These are phyloP conservation scores for Avena atlantica DNA, from an alignment of 176 grass and related monocot species.

Conservation along the genomic window DNA sequence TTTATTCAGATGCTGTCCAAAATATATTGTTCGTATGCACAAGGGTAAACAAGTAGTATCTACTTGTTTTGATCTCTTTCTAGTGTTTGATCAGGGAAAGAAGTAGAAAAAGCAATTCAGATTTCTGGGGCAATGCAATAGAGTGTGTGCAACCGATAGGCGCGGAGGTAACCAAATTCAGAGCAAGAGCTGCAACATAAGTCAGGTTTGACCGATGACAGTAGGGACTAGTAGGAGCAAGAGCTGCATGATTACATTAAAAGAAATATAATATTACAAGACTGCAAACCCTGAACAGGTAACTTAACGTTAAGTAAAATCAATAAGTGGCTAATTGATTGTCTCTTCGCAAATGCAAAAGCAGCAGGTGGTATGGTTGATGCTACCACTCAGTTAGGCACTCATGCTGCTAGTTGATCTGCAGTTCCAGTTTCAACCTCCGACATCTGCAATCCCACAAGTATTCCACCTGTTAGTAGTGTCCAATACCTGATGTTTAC, in stretches of 20 bases:
- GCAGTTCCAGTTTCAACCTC: constrained; percentile 6
- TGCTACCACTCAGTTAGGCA: background rate
- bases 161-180: background rate
- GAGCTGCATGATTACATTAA: background rate
- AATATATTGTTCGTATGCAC: too few relatives aligned
- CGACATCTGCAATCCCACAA: constrained; percentile 1
- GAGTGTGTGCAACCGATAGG: background rate
- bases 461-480: constrained; percentile 3
- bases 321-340: background rate
- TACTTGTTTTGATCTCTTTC: too few relatives aligned
- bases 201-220: background rate
- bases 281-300: background rate
- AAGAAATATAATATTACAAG: background rate
- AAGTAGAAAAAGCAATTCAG: background rate
- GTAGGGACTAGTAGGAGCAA: background rate
- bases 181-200: background rate
- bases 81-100: too few relatives aligned
- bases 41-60: too few relatives aligned
- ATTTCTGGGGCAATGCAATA: background rate
- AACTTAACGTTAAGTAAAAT: background rate
- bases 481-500: background rate
- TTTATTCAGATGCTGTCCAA: too few relatives aligned
- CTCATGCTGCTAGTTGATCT: background rate
- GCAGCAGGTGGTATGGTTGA: background rate
- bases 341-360: background rate